Conservation (phyloP, 2,329 filamentous ascomycete genomes). For the Curvularia verruculosa region DNA sequence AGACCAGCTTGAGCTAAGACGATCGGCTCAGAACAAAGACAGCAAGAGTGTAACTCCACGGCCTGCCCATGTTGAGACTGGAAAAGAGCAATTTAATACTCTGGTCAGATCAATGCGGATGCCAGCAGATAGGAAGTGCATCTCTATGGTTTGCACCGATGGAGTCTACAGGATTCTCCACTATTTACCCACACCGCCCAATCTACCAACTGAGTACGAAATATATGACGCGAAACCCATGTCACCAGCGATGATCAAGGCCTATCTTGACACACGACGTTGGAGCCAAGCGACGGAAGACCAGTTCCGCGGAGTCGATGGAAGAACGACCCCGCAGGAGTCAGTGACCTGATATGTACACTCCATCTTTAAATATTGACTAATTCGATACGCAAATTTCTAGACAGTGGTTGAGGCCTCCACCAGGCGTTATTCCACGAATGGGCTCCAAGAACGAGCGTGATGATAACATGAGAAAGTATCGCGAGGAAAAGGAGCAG, state of each 20-base stretch:
- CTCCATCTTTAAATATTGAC: not conserved
- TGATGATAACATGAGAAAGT: not conserved
- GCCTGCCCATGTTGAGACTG: not conserved
- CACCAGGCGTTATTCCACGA: not conserved
- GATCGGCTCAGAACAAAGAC: not conserved
- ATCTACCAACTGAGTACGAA: not conserved
- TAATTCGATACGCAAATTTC: not conserved
- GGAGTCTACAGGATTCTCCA: constrained; percentile 5
- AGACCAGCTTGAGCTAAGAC: not conserved
- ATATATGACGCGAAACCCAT: constrained; percentile 11
- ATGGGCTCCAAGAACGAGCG: constrained; percentile 10
- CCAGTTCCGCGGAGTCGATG: constrained; percentile 8
- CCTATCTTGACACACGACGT: constrained; percentile 3
- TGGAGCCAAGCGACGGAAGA: constrained; percentile 6
- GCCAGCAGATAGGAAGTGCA: not conserved
- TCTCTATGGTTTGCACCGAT: not conserved
- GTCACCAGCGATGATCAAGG: constrained; percentile 8
- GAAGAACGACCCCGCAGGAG: constrained; percentile 6
- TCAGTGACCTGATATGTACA: not conserved
- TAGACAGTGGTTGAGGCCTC: constrained; percentile 7
- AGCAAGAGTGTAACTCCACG: not conserved
- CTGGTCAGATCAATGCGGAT: not conserved
- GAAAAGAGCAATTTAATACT: not conserved
- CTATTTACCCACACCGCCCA: constrained; percentile 4
- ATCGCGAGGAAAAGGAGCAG: constrained; percentile 1